phyloP scores from a whole-genome alignment of 768 basidiomycete genomes.

The Trichaptum fuscoviolaceum region DNA sequence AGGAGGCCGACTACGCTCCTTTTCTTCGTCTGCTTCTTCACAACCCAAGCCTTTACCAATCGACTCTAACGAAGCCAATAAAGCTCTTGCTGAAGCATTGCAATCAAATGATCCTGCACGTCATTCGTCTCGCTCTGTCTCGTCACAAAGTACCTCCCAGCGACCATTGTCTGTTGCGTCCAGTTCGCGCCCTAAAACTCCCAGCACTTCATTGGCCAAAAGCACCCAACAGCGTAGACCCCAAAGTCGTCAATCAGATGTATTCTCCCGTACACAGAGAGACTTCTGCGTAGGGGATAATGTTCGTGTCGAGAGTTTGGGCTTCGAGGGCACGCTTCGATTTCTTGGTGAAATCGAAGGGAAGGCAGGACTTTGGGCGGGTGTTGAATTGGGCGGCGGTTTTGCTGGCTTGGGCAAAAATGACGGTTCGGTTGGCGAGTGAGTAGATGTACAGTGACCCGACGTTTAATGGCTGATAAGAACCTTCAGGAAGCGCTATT shows the following conservation, averaged over 20 bases:
- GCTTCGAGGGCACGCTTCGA: slow-evolving; percentile 77
- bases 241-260: slow-evolving; percentile 63
- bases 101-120: slow-evolving; percentile 75
- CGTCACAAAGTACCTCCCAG: slow-evolving; percentile 40
- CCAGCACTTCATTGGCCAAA: slow-evolving; percentile 28
- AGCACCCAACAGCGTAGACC: slow-evolving; percentile 34
- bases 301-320: slow-evolving; percentile 83
- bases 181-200: slow-evolving; percentile 41
- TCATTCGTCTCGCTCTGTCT: slow-evolving; percentile 46
- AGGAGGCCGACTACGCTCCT: slow-evolving; percentile 64
- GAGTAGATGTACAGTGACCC: slow-evolving; percentile 29
- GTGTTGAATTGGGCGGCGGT: slow-evolving; percentile 82
- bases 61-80: slow-evolving; percentile 46
- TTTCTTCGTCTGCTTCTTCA: slow-evolving; percentile 38
- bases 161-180: slow-evolving; percentile 62
- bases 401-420: slow-evolving; percentile 94
- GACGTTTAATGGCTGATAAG: slow-evolving; percentile 7
- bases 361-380: slow-evolving; percentile 89
- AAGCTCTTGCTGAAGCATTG: slow-evolving; percentile 76
- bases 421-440: slow-evolving; percentile 87
- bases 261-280: slow-evolving; percentile 38
- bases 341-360: slow-evolving; percentile 85
- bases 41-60: slow-evolving; percentile 27
- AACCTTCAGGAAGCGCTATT: slow-evolving; percentile 66
- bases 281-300: slow-evolving; percentile 70